phyloP scores from a whole-genome alignment of 2,329 filamentous ascomycete species.

The Aspergillus tanneri region DNA sequence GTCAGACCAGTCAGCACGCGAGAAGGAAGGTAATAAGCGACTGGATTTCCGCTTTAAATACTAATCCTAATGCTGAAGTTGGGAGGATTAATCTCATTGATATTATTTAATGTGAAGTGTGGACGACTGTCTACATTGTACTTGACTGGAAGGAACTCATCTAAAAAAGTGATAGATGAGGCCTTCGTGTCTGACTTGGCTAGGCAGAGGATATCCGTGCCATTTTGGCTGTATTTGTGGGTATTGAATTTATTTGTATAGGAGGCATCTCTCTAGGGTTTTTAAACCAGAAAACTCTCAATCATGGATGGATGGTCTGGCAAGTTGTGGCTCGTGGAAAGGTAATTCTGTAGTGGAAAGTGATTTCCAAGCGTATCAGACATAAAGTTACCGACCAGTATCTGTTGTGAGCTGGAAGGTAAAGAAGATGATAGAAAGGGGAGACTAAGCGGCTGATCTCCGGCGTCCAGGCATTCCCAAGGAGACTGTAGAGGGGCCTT shows the following conservation, averaged over 20 bases:
- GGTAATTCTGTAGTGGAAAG: background rate
- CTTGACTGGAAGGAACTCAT: no score
- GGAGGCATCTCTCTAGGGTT: background rate
- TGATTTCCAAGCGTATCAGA: constrained; percentile 6
- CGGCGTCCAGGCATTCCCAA: background rate
- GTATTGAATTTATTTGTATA: background rate
- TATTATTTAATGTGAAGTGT: no score
- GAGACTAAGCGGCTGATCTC: background rate
- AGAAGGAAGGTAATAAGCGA: constrained; percentile 52
- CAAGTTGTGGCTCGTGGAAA: constrained; percentile 1
- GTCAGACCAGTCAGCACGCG: constrained; percentile 44
- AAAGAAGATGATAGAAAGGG: constrained; percentile 1
- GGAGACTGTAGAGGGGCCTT: background rate
- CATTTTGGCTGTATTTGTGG: no score
- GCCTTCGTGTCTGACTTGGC: no score
- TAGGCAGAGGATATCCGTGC: no score
- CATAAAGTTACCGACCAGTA: constrained; percentile 13
- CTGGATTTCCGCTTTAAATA: constrained; percentile 55
- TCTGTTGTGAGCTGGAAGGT: constrained; percentile 7
- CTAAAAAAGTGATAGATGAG: no score
- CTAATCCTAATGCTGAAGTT: constrained; percentile 19
- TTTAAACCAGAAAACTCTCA: constrained; percentile 6
- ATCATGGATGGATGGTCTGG: background rate
- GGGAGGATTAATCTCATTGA: no score
- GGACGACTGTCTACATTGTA: no score